A percentile compares a stretch with the other conserved stretches of the same genome.
phyloP scores from a whole-genome alignment of 192 early-diverging fungal genomes.

The Backusella westeae region DNA sequence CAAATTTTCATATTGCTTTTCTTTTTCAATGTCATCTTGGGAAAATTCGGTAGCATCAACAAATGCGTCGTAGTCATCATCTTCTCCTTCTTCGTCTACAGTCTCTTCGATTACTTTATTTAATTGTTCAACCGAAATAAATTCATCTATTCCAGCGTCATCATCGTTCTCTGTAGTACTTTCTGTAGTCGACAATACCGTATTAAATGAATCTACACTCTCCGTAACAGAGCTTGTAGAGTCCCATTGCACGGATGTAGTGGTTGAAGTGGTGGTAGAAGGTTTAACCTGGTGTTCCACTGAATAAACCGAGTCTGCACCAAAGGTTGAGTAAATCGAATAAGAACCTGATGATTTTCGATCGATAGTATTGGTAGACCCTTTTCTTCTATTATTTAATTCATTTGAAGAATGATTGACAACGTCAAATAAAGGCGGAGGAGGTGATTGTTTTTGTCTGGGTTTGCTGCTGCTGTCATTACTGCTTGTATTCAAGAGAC shows the following conservation, averaged over 20 bases:
- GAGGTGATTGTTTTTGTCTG: neutral
- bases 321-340: conserved; percentile 23
- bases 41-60: conserved; percentile 23
- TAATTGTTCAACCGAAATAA: neutral
- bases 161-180: conserved; percentile 5
- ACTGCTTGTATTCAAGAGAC: neutral
- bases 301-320: neutral
- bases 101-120: neutral
- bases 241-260: neutral
- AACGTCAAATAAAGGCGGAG: neutral
- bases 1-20: conserved; percentile 18
- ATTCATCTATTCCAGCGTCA: neutral
- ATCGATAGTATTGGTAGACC: neutral
- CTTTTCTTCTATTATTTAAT: neutral
- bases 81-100: conserved; percentile 5
- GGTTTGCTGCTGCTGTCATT: neutral
- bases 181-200: neutral
- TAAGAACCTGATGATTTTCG: conserved; percentile 17
- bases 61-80: conserved; percentile 22
- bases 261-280: neutral
- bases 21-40: conserved; percentile 26
- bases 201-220: conserved; percentile 23
- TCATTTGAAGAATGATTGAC: neutral
- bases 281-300: neutral
- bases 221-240: neutral